Conservation (phyloP, 495 filamentous ascomycete species). For the Penicillium tannophilum region DNA sequence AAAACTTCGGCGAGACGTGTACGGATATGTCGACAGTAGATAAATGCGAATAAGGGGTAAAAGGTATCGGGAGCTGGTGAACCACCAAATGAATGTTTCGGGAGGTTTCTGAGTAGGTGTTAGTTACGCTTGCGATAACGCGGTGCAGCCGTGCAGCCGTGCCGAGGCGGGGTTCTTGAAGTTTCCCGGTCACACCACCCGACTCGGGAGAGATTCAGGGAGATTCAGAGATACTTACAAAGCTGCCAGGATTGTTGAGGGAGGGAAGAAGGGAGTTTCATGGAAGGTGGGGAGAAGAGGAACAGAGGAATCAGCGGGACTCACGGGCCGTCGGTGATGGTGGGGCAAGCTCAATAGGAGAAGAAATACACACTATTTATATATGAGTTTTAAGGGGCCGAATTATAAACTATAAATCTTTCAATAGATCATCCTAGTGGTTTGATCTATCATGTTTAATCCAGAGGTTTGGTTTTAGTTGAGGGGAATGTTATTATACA, state of each 20-base stretch:
- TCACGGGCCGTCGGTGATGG: constrained; percentile 19
- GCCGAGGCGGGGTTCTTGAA: constrained; percentile 16
- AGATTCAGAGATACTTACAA: neutral
- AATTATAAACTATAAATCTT: neutral
- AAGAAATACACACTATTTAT: neutral
- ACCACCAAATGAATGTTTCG: constrained; percentile 7
- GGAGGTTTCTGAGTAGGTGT: constrained; percentile 10
- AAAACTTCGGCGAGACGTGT: neutral
- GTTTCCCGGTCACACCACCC: neutral
- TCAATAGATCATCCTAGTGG: neutral
- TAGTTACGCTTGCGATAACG: neutral
- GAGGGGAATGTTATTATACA: neutral
- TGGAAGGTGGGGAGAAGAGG: constrained; percentile 10
- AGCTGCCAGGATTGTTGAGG: neutral
- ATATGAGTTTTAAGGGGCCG: constrained; percentile 2
- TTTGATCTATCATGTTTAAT: neutral
- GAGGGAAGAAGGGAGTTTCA: constrained; percentile 5
- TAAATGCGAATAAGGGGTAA: neutral
- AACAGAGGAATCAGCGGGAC: constrained; percentile 13
- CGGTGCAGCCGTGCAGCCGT: constrained; percentile 1
- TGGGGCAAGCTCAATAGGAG: constrained; percentile 11
- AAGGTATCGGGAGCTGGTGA: neutral
- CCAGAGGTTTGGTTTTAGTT: neutral
- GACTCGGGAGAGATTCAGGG: neutral
- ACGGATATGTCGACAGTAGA: neutral